Evolutionary conservation across 2,329 filamentous ascomycete species (phyloP), one percentile per base, ranked within the genome.

Genomic region (Fusarium agapanthi): DNA sequence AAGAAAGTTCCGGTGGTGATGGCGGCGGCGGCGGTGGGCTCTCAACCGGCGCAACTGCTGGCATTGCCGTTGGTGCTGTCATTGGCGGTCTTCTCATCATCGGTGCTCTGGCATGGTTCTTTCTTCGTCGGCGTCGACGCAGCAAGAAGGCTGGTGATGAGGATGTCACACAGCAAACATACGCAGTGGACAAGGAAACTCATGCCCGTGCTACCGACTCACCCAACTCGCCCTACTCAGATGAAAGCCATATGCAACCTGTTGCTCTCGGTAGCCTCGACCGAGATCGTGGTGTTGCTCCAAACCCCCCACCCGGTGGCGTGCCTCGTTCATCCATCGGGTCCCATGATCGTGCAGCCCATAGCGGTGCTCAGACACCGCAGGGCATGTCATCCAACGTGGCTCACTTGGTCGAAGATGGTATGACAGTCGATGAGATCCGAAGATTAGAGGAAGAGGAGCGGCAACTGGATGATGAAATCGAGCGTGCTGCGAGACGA

Each of bases 371-470:
- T 26, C 73, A 72, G 48, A 79, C 79, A 28, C 79, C 78, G 5
- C 78, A 78, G 64, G 80, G 78, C 58, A 78, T 82, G 50, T 75
- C 80, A 13, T 75, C 79, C 26, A 81, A 80, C 34, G 86, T 88
- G 50, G 84, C 85, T 24, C 87, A 88, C 67, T 79, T 90, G 38
- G 85, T 89, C 9, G 88, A 90, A 75, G 88, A 89, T n/a, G 86
- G 87, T 55, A 90, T 90, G 88, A 89, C 88, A 53, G 81, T 82
- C 14, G 88, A 86, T 0, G 87, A 90, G 76, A 87, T 90, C 53
- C 81, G 84, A 57, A 78, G 86, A 70, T 72, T 90, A 45, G 88
- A 89, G 74, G 88, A 89, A 69, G 88, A 90, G 76, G 88, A 90
- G 79, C 78, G 86, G 67, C 84, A 87, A 67, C 80, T 90, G 40